Percentiles rank a stretch among this genome's conserved stretches.
These are phyloP conservation scores for Kwoniella dendrophila DNA, from an alignment of 768 basidiomycete species.

Conservation along the genomic window DNA sequence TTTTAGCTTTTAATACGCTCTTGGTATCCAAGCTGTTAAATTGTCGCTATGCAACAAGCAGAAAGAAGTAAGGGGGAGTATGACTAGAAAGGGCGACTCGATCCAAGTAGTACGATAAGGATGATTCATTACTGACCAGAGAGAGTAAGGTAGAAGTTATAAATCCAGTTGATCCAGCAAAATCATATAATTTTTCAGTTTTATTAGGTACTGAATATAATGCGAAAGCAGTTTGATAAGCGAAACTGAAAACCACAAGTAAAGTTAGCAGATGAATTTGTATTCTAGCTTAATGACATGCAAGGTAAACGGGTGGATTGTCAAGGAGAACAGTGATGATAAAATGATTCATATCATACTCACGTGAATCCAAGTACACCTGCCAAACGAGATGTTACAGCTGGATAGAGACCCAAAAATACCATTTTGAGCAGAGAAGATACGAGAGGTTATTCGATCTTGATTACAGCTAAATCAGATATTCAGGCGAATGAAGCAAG, in stretches of 20 bases:
- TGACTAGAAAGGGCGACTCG: too few relatives aligned
- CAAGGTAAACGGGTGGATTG: too few relatives aligned
- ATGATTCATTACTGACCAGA: slow-evolving; percentile 47
- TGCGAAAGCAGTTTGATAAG: slow-evolving; percentile 58
- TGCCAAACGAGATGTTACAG: slow-evolving; percentile 38
- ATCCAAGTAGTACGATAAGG: too few relatives aligned
- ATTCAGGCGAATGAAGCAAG: not conserved
- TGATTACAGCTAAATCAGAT: too few relatives aligned
- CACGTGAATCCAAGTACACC: slow-evolving; percentile 50
- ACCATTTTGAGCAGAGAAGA: slow-evolving; percentile 2
- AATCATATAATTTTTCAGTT: slow-evolving; percentile 68
- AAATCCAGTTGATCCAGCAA: slow-evolving; percentile 69
- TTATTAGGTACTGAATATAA: slow-evolving; percentile 67
- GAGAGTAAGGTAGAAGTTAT: slow-evolving; percentile 66
- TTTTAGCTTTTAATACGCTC: too few relatives aligned
- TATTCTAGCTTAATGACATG: not conserved
- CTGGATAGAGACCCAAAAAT: slow-evolving; percentile 35
- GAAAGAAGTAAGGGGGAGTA: too few relatives aligned
- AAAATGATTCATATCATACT: slow-evolving; percentile 14
- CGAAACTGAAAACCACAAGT: slow-evolving; percentile 29
- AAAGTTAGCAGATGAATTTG: not conserved
- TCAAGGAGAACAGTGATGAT: too few relatives aligned
- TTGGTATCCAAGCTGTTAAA: too few relatives aligned
- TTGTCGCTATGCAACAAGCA: too few relatives aligned
- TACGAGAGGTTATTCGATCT: too few relatives aligned